These are phyloP conservation scores for Boechera stricta DNA, from an alignment of 345 rosid species.

Conservation along the genomic window DNA sequence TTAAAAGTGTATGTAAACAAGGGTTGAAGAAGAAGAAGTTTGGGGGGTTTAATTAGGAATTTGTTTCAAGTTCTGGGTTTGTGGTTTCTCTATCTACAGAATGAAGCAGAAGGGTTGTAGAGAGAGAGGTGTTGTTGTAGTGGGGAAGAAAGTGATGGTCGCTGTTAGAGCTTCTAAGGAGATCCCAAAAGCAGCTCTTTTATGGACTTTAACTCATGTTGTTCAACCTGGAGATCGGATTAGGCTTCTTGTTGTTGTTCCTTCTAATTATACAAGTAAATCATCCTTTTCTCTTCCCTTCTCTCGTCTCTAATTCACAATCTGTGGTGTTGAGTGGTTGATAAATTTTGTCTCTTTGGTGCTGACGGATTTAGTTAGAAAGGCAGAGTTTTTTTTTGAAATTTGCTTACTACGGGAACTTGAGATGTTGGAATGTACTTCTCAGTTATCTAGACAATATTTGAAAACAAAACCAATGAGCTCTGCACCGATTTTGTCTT, in stretches of 20 bases:
- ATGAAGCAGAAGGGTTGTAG: slow-evolving; percentile 58
- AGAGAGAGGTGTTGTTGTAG: slow-evolving; percentile 58
- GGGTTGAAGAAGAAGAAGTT: slow-evolving; percentile 19
- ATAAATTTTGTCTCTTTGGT: background rate
- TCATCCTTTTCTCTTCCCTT: slow-evolving; percentile 18
- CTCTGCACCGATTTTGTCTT: slow-evolving; percentile 9
- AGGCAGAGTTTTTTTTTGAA: slow-evolving; percentile 14
- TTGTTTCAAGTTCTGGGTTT: background rate
- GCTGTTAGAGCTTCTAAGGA: slow-evolving; percentile 90
- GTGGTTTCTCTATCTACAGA: slow-evolving; percentile 27
- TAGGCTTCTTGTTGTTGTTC: slow-evolving; percentile 85
- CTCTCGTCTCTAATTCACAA: background rate
- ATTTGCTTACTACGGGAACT: background rate
- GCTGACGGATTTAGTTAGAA: background rate
- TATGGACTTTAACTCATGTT: slow-evolving; percentile 95
- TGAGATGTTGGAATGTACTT: slow-evolving; percentile 14
- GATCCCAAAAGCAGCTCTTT: slow-evolving; percentile 76
- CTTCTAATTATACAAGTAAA: slow-evolving; percentile 69
- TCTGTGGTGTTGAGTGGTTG: slow-evolving; percentile 6
- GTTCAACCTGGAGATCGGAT: slow-evolving; percentile 87
- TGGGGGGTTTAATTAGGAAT: slow-evolving; percentile 1
- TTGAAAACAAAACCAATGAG: slow-evolving; percentile 8
- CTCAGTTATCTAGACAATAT: background rate
- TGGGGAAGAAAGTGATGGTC: slow-evolving; percentile 77
- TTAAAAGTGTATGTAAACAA: slow-evolving; percentile 27